A percentile compares a stretch with the other conserved stretches of the same genome.
These are phyloP conservation scores for Solanum lycopersicoides DNA, from an alignment of 257 asterid genomes.

Conservation along the genomic window DNA sequence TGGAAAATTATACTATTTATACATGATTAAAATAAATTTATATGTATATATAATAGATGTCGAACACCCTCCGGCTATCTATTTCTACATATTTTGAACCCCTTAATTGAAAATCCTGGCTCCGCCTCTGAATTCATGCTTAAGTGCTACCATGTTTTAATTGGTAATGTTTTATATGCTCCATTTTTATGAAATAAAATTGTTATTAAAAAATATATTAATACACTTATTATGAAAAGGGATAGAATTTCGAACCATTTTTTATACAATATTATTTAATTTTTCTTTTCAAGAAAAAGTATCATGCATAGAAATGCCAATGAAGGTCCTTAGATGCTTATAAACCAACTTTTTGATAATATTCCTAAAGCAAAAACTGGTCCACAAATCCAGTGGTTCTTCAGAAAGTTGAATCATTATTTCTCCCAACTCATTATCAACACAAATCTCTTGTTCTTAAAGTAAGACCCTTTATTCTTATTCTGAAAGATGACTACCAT, in stretches of 20 bases:
- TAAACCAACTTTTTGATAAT: neutral
- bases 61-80: too few species aligned
- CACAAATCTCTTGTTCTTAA: neutral
- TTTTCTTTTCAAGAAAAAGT: neutral
- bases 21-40: too few species aligned
- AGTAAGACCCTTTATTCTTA: neutral
- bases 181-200: neutral
- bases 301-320: neutral
- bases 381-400: neutral
- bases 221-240: neutral
- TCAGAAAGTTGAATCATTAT: neutral
- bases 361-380: neutral
- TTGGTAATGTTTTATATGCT: neutral
- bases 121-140: neutral
- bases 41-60: too few species aligned
- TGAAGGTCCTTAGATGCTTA: neutral
- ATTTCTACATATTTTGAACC: too few species aligned
- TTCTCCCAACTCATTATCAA: neutral
- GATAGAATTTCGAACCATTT: neutral
- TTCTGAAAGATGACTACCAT: neutral
- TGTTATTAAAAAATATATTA: too few species aligned
- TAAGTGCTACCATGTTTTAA: neutral
- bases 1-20: too few species aligned
- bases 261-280: neutral
- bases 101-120: too few species aligned